Base-by-base conservation (phyloP, 1,139 yeast species). In the Lizanozyma gosingica region DNA sequence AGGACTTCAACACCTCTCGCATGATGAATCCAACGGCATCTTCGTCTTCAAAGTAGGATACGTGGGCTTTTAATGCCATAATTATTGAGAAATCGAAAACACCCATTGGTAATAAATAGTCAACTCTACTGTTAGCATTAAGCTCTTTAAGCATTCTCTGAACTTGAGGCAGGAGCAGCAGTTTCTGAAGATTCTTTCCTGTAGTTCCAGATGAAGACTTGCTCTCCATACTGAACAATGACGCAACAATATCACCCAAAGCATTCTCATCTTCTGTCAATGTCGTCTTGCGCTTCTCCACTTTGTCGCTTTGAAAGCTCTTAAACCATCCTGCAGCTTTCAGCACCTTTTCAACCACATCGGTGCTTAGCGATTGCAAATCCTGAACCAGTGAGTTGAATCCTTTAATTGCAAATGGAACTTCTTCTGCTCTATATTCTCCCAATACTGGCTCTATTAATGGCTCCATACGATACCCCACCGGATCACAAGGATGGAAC, bases 401-500 rank as follows among this genome's bases (percentile, higher is more conserved):
- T 49, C 79, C 63, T 62, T 63, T 53, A 51, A 72, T 55, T 0
- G 82, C 79, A 52, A 74, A 78, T 2, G 83, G 79, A 9, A 78
- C 70, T n/a, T 62, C 59, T 40, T 67, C 80, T 0, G 95, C 88
- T 48, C 76, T 73, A 48, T 76, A 65, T 6, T 67, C 57, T 0
- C 83, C 68, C 51, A 83, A 73, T 14, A 62, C 56, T 2, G 78
- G 70, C 37, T 73, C 68, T 3, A 87, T 72, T 43, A 88, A 62
- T 1, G 97, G 97, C 55, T 88, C 97, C 45, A 87, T 62, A 42
- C 97, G 65, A 55, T 87, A 86, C 0, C 94, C 90, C 18, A 88
- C 80, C 0, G 96, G 95, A 54, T 88, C 97, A 51, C 94, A 81
- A 0, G 90, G 86, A 52, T 90, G 95, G 62, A 83, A 86, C 3